Evolutionary conservation across 164 flowering plant genomes (phyloP).

Genomic region (Vitis riparia): DNA sequence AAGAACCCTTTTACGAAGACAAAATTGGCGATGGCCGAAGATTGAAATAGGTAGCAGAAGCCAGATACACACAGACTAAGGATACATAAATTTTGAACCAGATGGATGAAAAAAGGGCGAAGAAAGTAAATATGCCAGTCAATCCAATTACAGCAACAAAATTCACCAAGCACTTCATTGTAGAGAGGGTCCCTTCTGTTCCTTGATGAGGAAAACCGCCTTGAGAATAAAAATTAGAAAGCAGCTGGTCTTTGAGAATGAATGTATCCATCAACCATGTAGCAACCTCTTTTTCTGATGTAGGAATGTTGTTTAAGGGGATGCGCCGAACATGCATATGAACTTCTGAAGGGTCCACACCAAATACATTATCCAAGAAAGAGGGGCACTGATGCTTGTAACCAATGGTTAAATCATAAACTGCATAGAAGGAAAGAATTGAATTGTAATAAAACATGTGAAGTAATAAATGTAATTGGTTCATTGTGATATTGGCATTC

Average conservation of each 20-base stretch:
- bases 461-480: no score
- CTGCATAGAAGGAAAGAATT: slow-evolving; percentile 38
- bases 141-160: slow-evolving; percentile 37
- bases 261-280: slow-evolving; percentile 67
- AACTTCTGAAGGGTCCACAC: slow-evolving; percentile 85
- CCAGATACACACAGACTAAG: slow-evolving; percentile 57
- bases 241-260: slow-evolving; percentile 61
- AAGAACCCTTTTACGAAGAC: slow-evolving; percentile 11
- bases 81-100: slow-evolving; percentile 75
- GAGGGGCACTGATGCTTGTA: slow-evolving; percentile 74
- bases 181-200: slow-evolving; percentile 59
- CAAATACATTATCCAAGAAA: slow-evolving; percentile 78
- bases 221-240: slow-evolving; percentile 51
- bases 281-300: slow-evolving; percentile 49
- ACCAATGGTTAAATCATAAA: slow-evolving; percentile 84
- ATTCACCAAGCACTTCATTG: slow-evolving; percentile 49
- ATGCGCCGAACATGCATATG: slow-evolving; percentile 74
- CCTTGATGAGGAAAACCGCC: slow-evolving; percentile 70
- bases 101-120: slow-evolving; percentile 54
- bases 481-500: no score
- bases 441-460: no score
- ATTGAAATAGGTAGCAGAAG: slow-evolving; percentile 54
- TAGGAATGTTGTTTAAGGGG: slow-evolving; percentile 51
- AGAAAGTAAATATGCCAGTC: slow-evolving; percentile 41
- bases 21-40: slow-evolving; percentile 52